Conservation (phyloP, 208 protist genomes). For the Entamoeba dispar region DNA sequence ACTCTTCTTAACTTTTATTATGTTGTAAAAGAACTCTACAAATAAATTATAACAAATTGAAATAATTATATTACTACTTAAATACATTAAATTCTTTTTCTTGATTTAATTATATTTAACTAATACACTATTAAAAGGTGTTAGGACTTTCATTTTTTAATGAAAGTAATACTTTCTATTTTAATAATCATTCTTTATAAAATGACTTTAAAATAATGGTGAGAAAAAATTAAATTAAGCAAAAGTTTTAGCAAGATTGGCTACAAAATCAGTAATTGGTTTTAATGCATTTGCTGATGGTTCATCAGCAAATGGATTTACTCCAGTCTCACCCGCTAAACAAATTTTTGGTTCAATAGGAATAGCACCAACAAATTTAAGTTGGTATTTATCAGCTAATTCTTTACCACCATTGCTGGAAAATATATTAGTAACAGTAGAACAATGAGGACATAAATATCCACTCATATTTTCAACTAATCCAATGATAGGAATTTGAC, state of each 20-base stretch:
- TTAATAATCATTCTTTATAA: too few relatives aligned
- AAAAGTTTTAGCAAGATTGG: background rate
- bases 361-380: background rate
- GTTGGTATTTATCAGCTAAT: background rate
- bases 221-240: background rate
- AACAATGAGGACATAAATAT: constrained; percentile 17
- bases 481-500: constrained; percentile 73
- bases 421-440: constrained; percentile 9
- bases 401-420: background rate
- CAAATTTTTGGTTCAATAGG: background rate
- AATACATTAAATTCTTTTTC: too few relatives aligned
- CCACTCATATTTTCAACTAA: constrained; percentile 98
- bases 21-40: too few relatives aligned
- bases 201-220: too few relatives aligned
- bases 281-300: background rate
- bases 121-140: too few relatives aligned
- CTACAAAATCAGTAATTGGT: background rate
- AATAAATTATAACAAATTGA: too few relatives aligned
- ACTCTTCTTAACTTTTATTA: too few relatives aligned
- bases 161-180: too few relatives aligned
- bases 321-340: background rate
- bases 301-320: background rate
- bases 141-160: too few relatives aligned
- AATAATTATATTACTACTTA: too few relatives aligned
- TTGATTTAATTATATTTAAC: too few relatives aligned